phyloP scores from a whole-genome alignment of 1,284 basidiomycete genomes.

The Pseudozyma sp. region DNA sequence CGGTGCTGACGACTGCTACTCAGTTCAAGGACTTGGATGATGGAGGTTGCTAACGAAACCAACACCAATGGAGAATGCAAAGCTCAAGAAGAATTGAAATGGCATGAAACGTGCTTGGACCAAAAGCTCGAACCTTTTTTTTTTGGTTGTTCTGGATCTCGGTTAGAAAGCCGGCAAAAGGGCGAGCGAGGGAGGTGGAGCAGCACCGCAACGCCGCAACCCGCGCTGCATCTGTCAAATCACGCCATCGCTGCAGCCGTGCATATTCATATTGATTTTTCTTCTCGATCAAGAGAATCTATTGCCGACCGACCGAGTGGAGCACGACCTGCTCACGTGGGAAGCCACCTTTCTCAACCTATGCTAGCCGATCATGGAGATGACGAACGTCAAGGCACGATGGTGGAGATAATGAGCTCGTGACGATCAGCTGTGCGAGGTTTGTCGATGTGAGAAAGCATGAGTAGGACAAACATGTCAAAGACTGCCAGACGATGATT shows the following conservation, averaged over 20 bases:
- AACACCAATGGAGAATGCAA: neutral
- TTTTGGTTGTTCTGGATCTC: neutral
- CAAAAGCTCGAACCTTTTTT: too few species aligned
- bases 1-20: neutral
- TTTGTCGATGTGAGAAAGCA: too few species aligned
- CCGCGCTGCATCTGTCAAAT: neutral
- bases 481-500: too few species aligned
- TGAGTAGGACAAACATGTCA: too few species aligned
- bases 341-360: too few species aligned
- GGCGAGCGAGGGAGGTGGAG: neutral
- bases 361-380: too few species aligned
- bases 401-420: too few species aligned
- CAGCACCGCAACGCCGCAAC: neutral
- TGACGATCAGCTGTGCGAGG: too few species aligned
- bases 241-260: neutral
- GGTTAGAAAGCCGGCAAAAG: conserved; percentile 7
- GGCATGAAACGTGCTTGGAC: neutral
- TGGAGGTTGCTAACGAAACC: neutral
- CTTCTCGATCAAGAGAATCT: neutral
- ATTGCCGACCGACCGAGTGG: too few species aligned
- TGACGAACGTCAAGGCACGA: too few species aligned
- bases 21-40: neutral
- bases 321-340: too few species aligned
- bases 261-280: neutral
- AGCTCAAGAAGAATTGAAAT: neutral